Evolutionary conservation across 2,329 filamentous ascomycete genomes (phyloP).

Genomic region (Acrodontium crateriforme): DNA sequence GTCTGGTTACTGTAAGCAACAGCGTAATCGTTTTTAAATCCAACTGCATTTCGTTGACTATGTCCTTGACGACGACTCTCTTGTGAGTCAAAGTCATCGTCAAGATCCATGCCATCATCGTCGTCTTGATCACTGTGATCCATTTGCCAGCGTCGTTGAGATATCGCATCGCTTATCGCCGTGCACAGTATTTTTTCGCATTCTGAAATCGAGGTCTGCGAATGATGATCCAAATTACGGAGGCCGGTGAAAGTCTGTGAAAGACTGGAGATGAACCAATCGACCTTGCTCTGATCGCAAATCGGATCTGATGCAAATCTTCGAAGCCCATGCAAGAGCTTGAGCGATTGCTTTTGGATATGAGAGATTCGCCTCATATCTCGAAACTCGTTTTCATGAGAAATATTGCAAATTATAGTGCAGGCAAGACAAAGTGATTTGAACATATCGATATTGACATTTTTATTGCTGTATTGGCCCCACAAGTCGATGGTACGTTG

Average conservation of each 20-base stretch:
- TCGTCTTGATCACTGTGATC: constrained; percentile 28
- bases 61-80: constrained; percentile 34
- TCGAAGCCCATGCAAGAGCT: constrained; percentile 19
- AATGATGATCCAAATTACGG: not conserved
- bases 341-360: constrained; percentile 14
- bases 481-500: constrained; percentile 7
- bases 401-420: constrained; percentile 16
- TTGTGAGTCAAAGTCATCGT: constrained; percentile 50
- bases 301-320: constrained; percentile 23
- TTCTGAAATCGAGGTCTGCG: not conserved
- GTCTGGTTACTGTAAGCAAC: constrained; percentile 9
- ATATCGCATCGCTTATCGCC: constrained; percentile 5
- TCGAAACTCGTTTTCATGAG: constrained; percentile 11
- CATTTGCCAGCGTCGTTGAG: constrained; percentile 3
- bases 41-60: too few relatives aligned
- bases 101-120: constrained; percentile 51
- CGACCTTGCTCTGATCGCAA: constrained; percentile 30
- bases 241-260: constrained; percentile 12
- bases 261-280: constrained; percentile 27
- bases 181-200: constrained; percentile 11
- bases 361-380: constrained; percentile 16
- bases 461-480: constrained; percentile 5
- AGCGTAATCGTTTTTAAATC: constrained; percentile 34
- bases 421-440: constrained; percentile 11
- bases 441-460: constrained; percentile 10